A percentile compares a stretch with the other conserved stretches of the same genome.
phyloP scores from a whole-genome alignment of 768 basidiomycete genomes.

The Suillus lakei region DNA sequence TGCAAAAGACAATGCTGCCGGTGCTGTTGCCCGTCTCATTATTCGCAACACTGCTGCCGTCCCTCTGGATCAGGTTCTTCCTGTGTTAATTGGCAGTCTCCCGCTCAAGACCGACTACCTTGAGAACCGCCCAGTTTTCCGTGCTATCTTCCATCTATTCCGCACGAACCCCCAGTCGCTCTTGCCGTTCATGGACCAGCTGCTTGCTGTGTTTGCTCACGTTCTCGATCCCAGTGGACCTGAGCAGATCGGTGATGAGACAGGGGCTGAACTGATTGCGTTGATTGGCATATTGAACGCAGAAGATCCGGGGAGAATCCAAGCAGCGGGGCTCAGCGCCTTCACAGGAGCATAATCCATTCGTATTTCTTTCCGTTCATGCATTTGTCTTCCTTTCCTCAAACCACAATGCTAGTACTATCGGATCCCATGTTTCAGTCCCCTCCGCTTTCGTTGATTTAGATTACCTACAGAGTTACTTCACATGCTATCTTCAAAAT shows the following conservation, averaged over 20 bases:
- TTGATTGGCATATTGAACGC: conserved; percentile 74
- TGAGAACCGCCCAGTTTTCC: conserved; percentile 91
- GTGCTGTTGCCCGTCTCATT: conserved; percentile 89
- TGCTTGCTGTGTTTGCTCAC: conserved; percentile 79
- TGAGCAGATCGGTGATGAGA: conserved; percentile 84
- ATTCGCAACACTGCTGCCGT: conserved; percentile 76
- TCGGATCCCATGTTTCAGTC: conserved; percentile 7
- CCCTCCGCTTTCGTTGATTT: conserved; percentile 16
- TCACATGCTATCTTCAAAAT: conserved; percentile 17
- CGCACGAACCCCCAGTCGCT: conserved; percentile 72
- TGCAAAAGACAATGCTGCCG: conserved; percentile 96
- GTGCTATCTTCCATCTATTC: conserved; percentile 88
- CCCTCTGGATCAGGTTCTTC: conserved; percentile 90
- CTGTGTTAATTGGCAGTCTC: conserved; percentile 78
- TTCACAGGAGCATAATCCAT: conserved; percentile 47
- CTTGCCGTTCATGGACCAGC: conserved; percentile 74
- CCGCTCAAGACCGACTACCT: conserved; percentile 88
- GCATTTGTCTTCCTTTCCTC: conserved; percentile 1
- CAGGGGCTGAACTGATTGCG: conserved; percentile 73
- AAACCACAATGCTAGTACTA: conserved; percentile 5
- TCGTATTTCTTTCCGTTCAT: conserved; percentile 6
- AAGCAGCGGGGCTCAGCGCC: conserved; percentile 71
- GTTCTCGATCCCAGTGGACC: conserved; percentile 77
- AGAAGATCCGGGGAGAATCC: conserved; percentile 79
- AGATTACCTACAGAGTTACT: conserved; percentile 22